phyloP scores from a whole-genome alignment of 2,329 filamentous ascomycete genomes.

The Arthrobotrys megalospora region DNA sequence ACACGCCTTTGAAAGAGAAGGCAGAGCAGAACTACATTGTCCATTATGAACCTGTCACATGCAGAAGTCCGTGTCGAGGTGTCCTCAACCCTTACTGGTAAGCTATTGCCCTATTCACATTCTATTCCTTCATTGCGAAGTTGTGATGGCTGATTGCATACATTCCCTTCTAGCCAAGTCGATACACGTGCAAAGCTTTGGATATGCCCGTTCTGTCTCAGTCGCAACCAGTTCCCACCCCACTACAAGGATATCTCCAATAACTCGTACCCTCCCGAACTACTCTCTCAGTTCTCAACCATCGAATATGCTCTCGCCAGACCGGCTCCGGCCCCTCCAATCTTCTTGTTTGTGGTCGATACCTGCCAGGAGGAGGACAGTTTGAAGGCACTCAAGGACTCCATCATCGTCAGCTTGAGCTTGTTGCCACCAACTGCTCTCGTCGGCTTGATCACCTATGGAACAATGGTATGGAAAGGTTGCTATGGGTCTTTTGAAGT shows the following conservation, averaged over 20 bases:
- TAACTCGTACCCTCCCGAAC: constrained; percentile 84
- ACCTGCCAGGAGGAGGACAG: constrained; percentile 91
- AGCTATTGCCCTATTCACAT: constrained; percentile 64
- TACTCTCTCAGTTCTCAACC: constrained; percentile 86
- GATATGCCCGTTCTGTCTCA: constrained; percentile 91
- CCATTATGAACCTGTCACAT: constrained; percentile 96
- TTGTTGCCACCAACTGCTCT: constrained; percentile 84
- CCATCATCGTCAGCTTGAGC: constrained; percentile 86
- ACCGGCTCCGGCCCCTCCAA: constrained; percentile 86
- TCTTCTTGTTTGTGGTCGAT: constrained; percentile 89
- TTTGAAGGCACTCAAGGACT: constrained; percentile 85
- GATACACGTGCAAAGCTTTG: constrained; percentile 86
- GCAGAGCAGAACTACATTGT: constrained; percentile 71
- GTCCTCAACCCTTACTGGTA: constrained; percentile 98
- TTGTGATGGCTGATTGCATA: not conserved
- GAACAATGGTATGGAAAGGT: constrained; percentile 81
- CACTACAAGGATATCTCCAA: constrained; percentile 92
- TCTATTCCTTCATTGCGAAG: not conserved
- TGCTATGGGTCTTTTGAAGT: not conserved
- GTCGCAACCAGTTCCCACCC: constrained; percentile 83
- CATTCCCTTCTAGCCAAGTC: constrained; percentile 75
- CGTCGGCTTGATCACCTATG: constrained; percentile 87
- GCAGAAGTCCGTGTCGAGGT: constrained; percentile 91
- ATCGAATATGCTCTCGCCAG: constrained; percentile 87
- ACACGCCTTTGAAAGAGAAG: constrained; percentile 96